Evolutionary conservation across 1,284 basidiomycete species (phyloP).

Genomic region (Puccinia horiana): DNA sequence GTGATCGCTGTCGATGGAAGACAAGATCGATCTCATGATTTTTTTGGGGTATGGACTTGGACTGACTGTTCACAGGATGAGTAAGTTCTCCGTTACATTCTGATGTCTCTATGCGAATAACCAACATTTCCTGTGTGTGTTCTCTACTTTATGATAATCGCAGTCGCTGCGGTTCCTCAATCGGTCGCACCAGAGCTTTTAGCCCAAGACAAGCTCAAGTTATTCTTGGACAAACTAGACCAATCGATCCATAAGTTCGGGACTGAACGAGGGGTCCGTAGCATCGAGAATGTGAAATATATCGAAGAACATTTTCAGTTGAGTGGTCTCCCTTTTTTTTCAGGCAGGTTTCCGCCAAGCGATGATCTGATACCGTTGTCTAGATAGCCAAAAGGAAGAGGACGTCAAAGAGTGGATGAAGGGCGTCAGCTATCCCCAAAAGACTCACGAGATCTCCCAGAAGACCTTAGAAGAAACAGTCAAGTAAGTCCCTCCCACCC

Average conservation of each 20-base stretch:
- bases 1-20: not conserved
- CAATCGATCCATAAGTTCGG: slow-evolving; percentile 71
- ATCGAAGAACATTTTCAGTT: slow-evolving; percentile 75
- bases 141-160: not conserved
- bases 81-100: not conserved
- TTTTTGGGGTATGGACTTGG: not conserved
- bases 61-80: slow-evolving; percentile 5
- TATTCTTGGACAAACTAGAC: slow-evolving; percentile 70
- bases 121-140: not conserved
- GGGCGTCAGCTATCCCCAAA: slow-evolving; percentile 54
- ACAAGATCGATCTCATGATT: not conserved
- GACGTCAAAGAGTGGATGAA: slow-evolving; percentile 68
- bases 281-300: slow-evolving; percentile 69
- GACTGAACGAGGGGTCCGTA: slow-evolving; percentile 66
- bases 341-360: not conserved
- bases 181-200: slow-evolving; percentile 67
- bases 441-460: slow-evolving; percentile 1
- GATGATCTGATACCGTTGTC: not conserved
- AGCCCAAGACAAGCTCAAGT: slow-evolving; percentile 63
- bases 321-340: not conserved
- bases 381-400: slow-evolving; percentile 65
- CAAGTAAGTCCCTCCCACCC: slow-evolving; percentile 59
- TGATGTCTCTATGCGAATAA: not conserved
- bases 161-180: slow-evolving; percentile 68
- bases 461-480: slow-evolving; percentile 45